Conservation (phyloP, 176 grass and related monocot genomes). For the Oryza longistaminata region DNA sequence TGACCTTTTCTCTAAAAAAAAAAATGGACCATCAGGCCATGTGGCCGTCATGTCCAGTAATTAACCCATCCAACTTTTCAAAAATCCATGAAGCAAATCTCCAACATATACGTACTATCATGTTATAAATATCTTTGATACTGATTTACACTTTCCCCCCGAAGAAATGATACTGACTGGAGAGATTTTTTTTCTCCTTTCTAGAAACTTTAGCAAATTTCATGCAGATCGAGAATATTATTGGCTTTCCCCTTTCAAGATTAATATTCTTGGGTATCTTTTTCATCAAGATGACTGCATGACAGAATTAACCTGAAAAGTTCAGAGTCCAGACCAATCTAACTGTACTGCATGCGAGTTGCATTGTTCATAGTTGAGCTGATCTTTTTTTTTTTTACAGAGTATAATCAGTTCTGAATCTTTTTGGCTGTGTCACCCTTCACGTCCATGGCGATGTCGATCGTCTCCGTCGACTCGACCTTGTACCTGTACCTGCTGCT, state of each 20-base stretch:
- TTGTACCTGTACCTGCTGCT: slow-evolving; percentile 43
- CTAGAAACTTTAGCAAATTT: too few relatives aligned
- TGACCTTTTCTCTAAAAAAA: too few relatives aligned
- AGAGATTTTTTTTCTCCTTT: not conserved
- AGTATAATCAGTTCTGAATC: not conserved
- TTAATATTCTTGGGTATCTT: too few relatives aligned
- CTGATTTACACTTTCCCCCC: not conserved
- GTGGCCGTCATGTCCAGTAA: not conserved
- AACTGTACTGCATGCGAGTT: not conserved
- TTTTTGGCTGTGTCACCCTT: slow-evolving; percentile 12
- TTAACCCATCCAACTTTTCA: not conserved
- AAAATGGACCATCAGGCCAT: not conserved
- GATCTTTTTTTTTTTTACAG: not conserved
- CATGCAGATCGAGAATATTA: too few relatives aligned
- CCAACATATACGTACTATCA: not conserved
- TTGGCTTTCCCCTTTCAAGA: too few relatives aligned
- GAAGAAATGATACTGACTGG: not conserved
- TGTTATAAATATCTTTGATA: not conserved
- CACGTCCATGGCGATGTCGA: slow-evolving; percentile 25
- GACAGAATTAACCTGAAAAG: not conserved
- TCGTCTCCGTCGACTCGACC: slow-evolving; percentile 28
- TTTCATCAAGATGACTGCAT: not conserved
- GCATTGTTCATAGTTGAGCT: not conserved
- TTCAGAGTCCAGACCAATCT: not conserved
- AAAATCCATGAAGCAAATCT: slow-evolving; percentile 1